These are phyloP conservation scores for Diversispora epigaea DNA, from an alignment of 192 early-diverging fungal species.

Conservation along the genomic window DNA sequence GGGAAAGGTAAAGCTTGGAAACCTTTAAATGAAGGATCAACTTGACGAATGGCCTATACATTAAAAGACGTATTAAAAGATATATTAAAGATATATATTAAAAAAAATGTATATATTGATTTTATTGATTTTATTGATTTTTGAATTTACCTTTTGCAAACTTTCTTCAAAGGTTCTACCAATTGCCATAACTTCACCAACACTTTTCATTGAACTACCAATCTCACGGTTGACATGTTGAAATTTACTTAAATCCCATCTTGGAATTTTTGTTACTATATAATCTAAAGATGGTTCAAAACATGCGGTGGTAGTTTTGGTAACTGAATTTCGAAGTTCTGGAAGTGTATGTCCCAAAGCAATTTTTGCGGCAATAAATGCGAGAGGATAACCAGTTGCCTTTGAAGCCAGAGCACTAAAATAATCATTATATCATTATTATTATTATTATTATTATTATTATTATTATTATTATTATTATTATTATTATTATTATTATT, in stretches of 20 bases:
- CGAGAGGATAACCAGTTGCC: conserved; percentile 97
- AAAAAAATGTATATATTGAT: conserved; percentile 86
- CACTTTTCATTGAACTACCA: conserved; percentile 92
- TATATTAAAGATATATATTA: conserved; percentile 37
- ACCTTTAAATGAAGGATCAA: conserved; percentile 89
- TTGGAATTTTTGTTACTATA: conserved; percentile 78
- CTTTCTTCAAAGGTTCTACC: conserved; percentile 98
- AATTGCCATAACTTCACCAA: conserved; percentile 98
- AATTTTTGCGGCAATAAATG: conserved; percentile 97
- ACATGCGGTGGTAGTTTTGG: conserved; percentile 93
- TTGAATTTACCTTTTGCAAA: conserved; percentile 91
- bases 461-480: background rate
- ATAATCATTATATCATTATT: background rate
- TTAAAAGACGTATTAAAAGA: background rate
- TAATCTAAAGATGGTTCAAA: conserved; percentile 98
- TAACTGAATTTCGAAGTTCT: conserved; percentile 92
- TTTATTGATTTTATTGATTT: conserved; percentile 42
- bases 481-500: background rate
- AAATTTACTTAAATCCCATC: conserved; percentile 97
- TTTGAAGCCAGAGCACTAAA: conserved; percentile 94
- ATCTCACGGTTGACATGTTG: conserved; percentile 87
- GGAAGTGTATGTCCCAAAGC: conserved; percentile 91
- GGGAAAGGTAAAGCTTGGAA: conserved; percentile 56
- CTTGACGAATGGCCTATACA: conserved; percentile 76
- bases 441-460: background rate